Conservation (phyloP, 2,329 filamentous ascomycete genomes). For the Nigrospora sphaerica region DNA sequence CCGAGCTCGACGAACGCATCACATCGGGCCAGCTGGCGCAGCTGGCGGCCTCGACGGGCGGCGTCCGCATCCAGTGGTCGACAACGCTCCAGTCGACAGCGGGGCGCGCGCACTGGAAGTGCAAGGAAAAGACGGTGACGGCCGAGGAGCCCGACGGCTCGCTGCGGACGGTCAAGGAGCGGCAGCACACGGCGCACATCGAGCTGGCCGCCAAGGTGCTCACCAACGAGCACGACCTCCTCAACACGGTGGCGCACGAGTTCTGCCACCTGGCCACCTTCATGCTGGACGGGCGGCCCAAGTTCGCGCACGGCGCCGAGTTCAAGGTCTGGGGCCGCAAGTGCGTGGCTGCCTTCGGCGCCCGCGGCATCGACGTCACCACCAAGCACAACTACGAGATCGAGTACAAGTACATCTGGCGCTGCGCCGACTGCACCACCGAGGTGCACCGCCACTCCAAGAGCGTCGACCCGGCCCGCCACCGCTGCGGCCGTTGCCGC, state of each 20-base stretch:
- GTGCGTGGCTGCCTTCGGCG: constrained; percentile 48
- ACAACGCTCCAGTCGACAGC: constrained; percentile 76
- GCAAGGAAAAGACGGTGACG: constrained; percentile 38
- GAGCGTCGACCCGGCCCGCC: constrained; percentile 66
- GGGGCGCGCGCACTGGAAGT: constrained; percentile 66
- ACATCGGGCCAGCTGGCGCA: constrained; percentile 51
- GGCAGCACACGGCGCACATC: constrained; percentile 65
- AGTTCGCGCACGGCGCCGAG: constrained; percentile 73
- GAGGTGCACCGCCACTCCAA: constrained; percentile 81
- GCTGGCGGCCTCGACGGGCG: constrained; percentile 58
- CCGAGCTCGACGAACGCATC: constrained; percentile 61
- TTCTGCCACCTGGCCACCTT: constrained; percentile 93
- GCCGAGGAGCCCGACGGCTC: constrained; percentile 22
- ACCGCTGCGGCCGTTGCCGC: constrained; percentile 74
- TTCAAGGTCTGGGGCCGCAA: constrained; percentile 70
- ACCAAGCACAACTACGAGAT: constrained; percentile 89
- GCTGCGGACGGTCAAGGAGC: constrained; percentile 22
- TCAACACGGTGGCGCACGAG: constrained; percentile 93
- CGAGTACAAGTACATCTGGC: constrained; percentile 88
- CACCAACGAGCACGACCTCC: constrained; percentile 64
- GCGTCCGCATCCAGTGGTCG: constrained; percentile 65
- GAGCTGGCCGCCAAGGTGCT: constrained; percentile 88
- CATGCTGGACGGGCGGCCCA: constrained; percentile 70
- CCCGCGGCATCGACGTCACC: constrained; percentile 67
- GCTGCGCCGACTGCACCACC: constrained; percentile 59